Evolutionary conservation across 495 filamentous ascomycete species (phyloP), one percentile per base, ranked within the genome.

Genomic region (Geoglossum glabrum): DNA sequence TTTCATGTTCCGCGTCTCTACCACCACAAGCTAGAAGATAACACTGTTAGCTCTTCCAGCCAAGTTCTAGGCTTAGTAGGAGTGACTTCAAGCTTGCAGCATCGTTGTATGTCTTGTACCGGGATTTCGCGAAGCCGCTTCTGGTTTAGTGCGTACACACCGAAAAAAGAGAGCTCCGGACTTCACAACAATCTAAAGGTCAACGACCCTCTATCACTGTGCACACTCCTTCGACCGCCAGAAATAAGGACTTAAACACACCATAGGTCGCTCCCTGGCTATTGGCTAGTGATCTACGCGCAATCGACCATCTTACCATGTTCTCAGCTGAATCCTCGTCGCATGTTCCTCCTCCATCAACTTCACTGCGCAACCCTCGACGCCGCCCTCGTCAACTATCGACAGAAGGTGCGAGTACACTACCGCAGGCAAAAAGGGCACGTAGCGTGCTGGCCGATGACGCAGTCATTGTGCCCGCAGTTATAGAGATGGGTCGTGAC

Each of bases 341-440:
- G 68, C 58, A 68, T 71, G 25, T n/a, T 13, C 23, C 58, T 69
- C 71, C 64, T 67, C 74, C 59, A 66, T 71, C 6, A 58, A 45
- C 54, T 23, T 68, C 76, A 55, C 67, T 72, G 52, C 77, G 78
- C 57, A 84, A 76, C 62, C 75, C 81, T 56, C 77, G 84, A 58
- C 72, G 85, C 59, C 81, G 82, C 55, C 81, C 79, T 65, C 79
- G 85, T 57, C 81, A 80, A 38, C 67, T 73, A 51, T 83, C 78
- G 61, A 75, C 80, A 61, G 75, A 81, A 61, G 84, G 86, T 57
- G 76, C 75, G 46, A 74, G 77, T 25, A 74, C 79, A 28, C 75
- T 77, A 58, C 54, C 55, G 23, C 85, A 79, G 64, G 76, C 84
- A 19, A 90, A 90, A 72, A 75, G 84, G 63, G 82, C 83, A 61